These are phyloP conservation scores for Aschersonia sp. DNA, from an alignment of 2,329 filamentous ascomycete species.

Conservation along the genomic window DNA sequence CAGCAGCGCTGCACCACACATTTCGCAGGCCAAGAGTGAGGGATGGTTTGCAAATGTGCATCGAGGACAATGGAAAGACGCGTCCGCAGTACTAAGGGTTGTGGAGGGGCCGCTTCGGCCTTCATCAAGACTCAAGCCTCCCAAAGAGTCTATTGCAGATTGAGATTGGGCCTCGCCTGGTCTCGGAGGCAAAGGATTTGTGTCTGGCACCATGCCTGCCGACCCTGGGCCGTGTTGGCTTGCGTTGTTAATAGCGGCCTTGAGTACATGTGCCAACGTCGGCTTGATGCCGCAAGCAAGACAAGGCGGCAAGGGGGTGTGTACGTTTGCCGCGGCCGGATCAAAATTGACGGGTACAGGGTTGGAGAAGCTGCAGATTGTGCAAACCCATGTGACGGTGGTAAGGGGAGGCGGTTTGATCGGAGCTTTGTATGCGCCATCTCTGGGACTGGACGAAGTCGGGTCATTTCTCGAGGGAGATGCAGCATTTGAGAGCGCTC, in stretches of 20 bases:
- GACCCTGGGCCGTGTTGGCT: conserved; percentile 31
- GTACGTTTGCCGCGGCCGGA: conserved; percentile 60
- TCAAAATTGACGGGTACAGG: conserved; percentile 90
- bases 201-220: background rate
- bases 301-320: conserved; percentile 74
- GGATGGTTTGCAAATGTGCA: conserved; percentile 94
- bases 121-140: background rate
- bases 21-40: conserved; percentile 73
- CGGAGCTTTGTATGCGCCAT: conserved; percentile 24
- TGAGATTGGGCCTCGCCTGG: background rate
- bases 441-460: conserved; percentile 30
- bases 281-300: conserved; percentile 91
- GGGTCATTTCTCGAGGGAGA: conserved; percentile 30
- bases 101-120: background rate
- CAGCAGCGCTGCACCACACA: conserved; percentile 68
- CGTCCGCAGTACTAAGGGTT: conserved; percentile 7
- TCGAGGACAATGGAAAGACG: conserved; percentile 56
- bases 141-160: background rate
- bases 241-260: conserved; percentile 69
- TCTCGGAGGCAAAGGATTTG: background rate
- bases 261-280: conserved; percentile 65
- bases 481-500: conserved; percentile 32
- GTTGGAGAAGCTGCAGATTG: conserved; percentile 92
- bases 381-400: conserved; percentile 83
- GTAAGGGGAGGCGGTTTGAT: conserved; percentile 29